Conservation (phyloP, 1,139 yeast species). For the Hanseniaspora gamundiae region DNA sequence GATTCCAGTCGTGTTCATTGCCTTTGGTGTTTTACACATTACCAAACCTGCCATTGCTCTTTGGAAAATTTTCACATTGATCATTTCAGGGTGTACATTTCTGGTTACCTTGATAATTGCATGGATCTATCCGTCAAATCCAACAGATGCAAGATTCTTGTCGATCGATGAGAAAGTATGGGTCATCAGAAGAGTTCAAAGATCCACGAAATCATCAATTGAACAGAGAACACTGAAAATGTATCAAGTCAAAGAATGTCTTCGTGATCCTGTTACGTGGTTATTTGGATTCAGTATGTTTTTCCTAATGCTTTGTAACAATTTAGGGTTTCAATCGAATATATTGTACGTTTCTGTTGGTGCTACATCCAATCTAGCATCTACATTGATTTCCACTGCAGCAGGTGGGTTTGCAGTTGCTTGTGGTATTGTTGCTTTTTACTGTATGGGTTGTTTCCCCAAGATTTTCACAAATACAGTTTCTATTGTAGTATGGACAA, state of each 20-base stretch:
- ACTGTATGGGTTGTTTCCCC: slow-evolving; percentile 10
- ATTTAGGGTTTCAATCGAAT: slow-evolving; percentile 36
- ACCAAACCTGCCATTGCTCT: slow-evolving; percentile 21
- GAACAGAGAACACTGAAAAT: slow-evolving; percentile 35
- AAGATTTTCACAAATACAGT: slow-evolving; percentile 20
- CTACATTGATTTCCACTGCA: slow-evolving; percentile 42
- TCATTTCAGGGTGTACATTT: slow-evolving; percentile 32
- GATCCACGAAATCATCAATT: slow-evolving; percentile 32
- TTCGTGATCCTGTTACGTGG: slow-evolving; percentile 39
- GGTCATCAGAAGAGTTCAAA: slow-evolving; percentile 33
- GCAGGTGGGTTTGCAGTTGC: slow-evolving; percentile 34
- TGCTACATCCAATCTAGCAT: slow-evolving; percentile 30
- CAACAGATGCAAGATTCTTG: slow-evolving; percentile 30
- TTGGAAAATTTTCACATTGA: slow-evolving; percentile 32
- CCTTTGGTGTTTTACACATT: slow-evolving; percentile 31
- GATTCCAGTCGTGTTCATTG: slow-evolving; percentile 35
- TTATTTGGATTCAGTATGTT: slow-evolving; percentile 26
- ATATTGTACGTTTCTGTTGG: slow-evolving; percentile 33
- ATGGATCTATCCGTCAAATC: slow-evolving; percentile 33
- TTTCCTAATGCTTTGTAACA: slow-evolving; percentile 34
- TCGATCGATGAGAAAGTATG: slow-evolving; percentile 32
- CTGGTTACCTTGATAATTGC: background rate
- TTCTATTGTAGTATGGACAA: slow-evolving; percentile 29
- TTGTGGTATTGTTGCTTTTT: slow-evolving; percentile 26
- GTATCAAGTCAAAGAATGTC: slow-evolving; percentile 32